phyloP scores from a whole-genome alignment of 2,329 filamentous ascomycete species.

The Diaporthe sp. region DNA sequence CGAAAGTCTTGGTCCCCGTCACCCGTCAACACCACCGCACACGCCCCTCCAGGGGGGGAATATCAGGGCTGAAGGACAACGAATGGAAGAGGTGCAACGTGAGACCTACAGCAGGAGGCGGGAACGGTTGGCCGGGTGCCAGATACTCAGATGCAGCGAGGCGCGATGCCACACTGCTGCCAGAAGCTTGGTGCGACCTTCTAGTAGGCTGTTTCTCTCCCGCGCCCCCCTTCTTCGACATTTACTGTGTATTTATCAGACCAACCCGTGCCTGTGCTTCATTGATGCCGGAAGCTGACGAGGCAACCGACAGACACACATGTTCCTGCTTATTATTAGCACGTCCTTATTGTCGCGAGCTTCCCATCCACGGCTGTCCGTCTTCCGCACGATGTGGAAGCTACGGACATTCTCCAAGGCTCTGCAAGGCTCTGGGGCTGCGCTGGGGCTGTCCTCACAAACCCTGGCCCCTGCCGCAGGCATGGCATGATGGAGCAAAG shows the following conservation, averaged over 20 bases:
- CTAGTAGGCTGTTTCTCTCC: not conserved
- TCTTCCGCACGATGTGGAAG: not conserved
- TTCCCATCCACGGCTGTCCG: not conserved
- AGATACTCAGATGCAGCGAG: constrained; percentile 26
- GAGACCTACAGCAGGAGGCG: constrained; percentile 21
- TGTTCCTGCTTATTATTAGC: too few relatives aligned
- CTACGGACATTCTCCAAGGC: constrained; percentile 9
- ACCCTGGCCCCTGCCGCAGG: constrained; percentile 27
- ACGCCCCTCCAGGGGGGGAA: not conserved
- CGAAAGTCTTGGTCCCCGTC: constrained; percentile 8
- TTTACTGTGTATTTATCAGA: not conserved
- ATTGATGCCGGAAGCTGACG: constrained; percentile 1
- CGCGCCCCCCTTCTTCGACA: not conserved
- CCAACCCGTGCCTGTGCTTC: not conserved
- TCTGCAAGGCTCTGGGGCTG: constrained; percentile 6
- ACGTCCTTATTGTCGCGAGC: not conserved
- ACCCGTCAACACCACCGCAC: not conserved
- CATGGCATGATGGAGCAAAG: constrained; percentile 18
- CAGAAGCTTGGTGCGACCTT: constrained; percentile 25
- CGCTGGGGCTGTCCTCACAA: not conserved
- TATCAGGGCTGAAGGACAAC: constrained; percentile 35
- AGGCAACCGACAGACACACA: not conserved
- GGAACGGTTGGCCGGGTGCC: constrained; percentile 32
- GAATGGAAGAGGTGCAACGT: constrained; percentile 14
- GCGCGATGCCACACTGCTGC: constrained; percentile 29